Evolutionary conservation across 495 filamentous ascomycete genomes (phyloP).

Genomic region (Aspergillus avenaceus): DNA sequence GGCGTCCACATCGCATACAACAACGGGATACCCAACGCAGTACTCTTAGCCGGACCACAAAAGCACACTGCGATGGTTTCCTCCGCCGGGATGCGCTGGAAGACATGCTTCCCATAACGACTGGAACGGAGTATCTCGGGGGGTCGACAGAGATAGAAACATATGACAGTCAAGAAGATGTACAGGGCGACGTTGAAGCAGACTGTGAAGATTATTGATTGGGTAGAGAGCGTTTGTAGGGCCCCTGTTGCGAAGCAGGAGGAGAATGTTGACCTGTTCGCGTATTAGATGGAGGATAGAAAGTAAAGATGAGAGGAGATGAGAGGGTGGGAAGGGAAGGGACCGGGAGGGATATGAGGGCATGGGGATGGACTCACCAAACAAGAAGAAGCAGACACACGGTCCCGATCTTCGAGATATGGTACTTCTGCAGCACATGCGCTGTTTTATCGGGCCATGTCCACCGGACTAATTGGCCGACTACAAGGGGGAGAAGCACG

Average conservation of each 20-base stretch:
- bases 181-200: constrained; percentile 53
- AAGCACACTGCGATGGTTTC: constrained; percentile 54
- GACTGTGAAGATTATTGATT: constrained; percentile 47
- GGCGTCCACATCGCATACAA: constrained; percentile 52
- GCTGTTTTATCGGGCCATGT: constrained; percentile 39
- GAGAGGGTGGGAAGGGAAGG: constrained; percentile 1
- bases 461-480: constrained; percentile 48
- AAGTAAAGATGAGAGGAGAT: not conserved
- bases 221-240: constrained; percentile 40
- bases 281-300: not conserved
- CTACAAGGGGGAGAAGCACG: constrained; percentile 44
- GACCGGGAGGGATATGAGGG: too few species aligned
- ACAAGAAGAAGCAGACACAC: constrained; percentile 46
- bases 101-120: constrained; percentile 19
- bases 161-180: constrained; percentile 44
- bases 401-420: constrained; percentile 41
- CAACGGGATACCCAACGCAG: constrained; percentile 49
- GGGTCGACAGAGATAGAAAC: constrained; percentile 44
- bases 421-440: constrained; percentile 38
- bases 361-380: too few species aligned
- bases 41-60: constrained; percentile 55
- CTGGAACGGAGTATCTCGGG: constrained; percentile 22
- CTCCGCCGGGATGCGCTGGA: constrained; percentile 39
- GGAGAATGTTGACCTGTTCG: constrained; percentile 47
- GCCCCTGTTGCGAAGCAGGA: constrained; percentile 51